A percentile compares a stretch with the other conserved stretches of the same genome.
phyloP scores from a whole-genome alignment of 1,284 basidiomycete genomes.

The Cryptococcus deneoformans region DNA sequence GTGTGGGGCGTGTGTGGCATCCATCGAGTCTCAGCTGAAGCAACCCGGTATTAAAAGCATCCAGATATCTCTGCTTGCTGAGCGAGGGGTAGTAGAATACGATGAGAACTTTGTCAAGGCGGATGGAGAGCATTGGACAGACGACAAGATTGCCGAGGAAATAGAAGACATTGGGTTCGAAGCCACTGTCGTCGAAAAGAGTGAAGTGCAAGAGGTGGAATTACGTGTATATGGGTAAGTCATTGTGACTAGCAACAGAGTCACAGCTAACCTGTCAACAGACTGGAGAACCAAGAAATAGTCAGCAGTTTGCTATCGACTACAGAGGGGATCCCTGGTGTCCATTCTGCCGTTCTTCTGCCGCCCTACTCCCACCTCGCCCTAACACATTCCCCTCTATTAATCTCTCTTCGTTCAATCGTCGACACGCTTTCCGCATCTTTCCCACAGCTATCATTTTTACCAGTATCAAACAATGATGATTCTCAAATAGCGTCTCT shows the following conservation, averaged over 20 bases:
- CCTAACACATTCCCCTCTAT: slow-evolving; percentile 69
- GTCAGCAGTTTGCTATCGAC: slow-evolving; percentile 26
- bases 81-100: slow-evolving; percentile 87
- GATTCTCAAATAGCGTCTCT: slow-evolving; percentile 84
- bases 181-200: slow-evolving; percentile 47
- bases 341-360: slow-evolving; percentile 68
- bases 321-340: slow-evolving; percentile 62
- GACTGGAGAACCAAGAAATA: slow-evolving; percentile 33
- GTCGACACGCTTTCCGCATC: slow-evolving; percentile 77
- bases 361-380: slow-evolving; percentile 69
- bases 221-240: slow-evolving; percentile 46
- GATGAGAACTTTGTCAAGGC: slow-evolving; percentile 57
- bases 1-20: slow-evolving; percentile 55
- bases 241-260: not conserved
- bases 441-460: slow-evolving; percentile 44
- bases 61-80: slow-evolving; percentile 90
- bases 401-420: slow-evolving; percentile 77
- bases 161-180: slow-evolving; percentile 51
- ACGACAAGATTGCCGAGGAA: slow-evolving; percentile 71
- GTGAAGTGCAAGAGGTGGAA: slow-evolving; percentile 38
- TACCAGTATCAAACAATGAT: slow-evolving; percentile 42
- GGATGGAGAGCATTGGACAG: slow-evolving; percentile 59
- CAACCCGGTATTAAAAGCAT: slow-evolving; percentile 83
- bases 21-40: slow-evolving; percentile 91
- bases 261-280: slow-evolving; percentile 9